Conservation (phyloP, 2,329 filamentous ascomycete species). For the Ophidiomyces ophidiicola region DNA sequence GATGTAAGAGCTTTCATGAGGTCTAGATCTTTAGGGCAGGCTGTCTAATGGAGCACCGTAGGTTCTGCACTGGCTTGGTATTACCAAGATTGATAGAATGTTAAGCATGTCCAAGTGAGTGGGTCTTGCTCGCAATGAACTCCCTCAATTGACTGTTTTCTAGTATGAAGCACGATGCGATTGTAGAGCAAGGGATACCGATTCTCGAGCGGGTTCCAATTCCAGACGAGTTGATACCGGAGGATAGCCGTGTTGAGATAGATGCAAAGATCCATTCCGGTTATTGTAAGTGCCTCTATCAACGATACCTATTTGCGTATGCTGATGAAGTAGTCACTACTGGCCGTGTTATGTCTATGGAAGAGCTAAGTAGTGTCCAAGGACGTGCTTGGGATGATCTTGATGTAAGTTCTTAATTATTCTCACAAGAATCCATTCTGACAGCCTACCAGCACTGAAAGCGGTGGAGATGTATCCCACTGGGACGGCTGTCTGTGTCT, state of each 20-base stretch:
- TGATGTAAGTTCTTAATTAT: slow-evolving; percentile 15
- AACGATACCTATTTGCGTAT: slow-evolving; percentile 49
- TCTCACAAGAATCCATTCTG: neutral
- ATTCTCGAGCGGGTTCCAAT: slow-evolving; percentile 86
- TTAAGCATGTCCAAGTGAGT: slow-evolving; percentile 90
- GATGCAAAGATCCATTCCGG: slow-evolving; percentile 95
- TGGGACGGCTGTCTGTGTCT: too few species aligned
- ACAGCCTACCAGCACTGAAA: slow-evolving; percentile 5
- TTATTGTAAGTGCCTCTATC: slow-evolving; percentile 47
- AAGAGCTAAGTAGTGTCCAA: slow-evolving; percentile 70
- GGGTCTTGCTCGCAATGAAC: neutral
- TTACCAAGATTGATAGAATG: slow-evolving; percentile 98
- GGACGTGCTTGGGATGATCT: slow-evolving; percentile 71
- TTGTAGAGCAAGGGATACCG: slow-evolving; percentile 45
- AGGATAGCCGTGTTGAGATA: slow-evolving; percentile 93
- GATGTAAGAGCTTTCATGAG: slow-evolving; percentile 38
- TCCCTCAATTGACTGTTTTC: neutral
- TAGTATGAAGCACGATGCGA: slow-evolving; percentile 41
- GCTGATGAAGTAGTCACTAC: slow-evolving; percentile 57
- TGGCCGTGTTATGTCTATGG: slow-evolving; percentile 69
- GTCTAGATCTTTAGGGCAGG: neutral
- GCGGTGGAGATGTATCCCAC: too few species aligned
- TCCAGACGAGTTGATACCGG: slow-evolving; percentile 85
- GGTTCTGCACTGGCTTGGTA: slow-evolving; percentile 94
- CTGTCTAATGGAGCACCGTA: slow-evolving; percentile 2